Base-by-base conservation (phyloP, 495 filamentous ascomycete genomes). In the Tuber microsphaerosporum region DNA sequence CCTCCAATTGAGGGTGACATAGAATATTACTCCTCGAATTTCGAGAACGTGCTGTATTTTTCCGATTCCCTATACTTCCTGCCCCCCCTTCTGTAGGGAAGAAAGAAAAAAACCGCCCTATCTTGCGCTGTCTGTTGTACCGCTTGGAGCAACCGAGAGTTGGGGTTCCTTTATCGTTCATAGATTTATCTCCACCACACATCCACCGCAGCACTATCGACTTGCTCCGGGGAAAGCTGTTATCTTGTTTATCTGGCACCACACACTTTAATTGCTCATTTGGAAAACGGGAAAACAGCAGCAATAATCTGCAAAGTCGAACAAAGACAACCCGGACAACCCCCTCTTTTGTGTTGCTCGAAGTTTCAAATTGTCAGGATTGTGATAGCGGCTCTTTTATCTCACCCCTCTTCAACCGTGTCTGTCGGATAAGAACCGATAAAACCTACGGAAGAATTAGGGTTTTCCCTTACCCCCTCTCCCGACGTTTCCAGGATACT, bases 341-440 rank as follows among this genome's bases (percentile, higher is more conserved):
- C 74, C 61, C 69, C 74, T 71, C 56, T 69, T 73, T 68, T 46
- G 34, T 73, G 44, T 74, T 61, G 65, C 76, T 74, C 70, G 72
- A 76, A 31, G 74, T 51, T 75, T 71, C 45, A 44, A 51, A 75
- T 74, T 69, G 76, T 77, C 76, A 76, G 77, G 77, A 79, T 79
- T 79, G 78, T 72, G 51, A 48, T 70, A 79, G 77, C 77, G 70
- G 76, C 77, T 79, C 77, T 79, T 79, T 72, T 79, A 34, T 17
- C 14, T 70, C 77, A 79, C 75, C 61, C 70, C 68, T 75, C 73
- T 72, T 75, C 72, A 56, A 73, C 34, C 65, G 69, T 61, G 74
- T 74, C 71, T 76, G 76, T 79, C 72, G 77, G 77, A 79, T 79
- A 75, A 79, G 77, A 75, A 74, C 77, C 77, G 77, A 79, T 76